phyloP scores from a whole-genome alignment of 495 filamentous ascomycete genomes.

The Chaetomium fimeti region DNA sequence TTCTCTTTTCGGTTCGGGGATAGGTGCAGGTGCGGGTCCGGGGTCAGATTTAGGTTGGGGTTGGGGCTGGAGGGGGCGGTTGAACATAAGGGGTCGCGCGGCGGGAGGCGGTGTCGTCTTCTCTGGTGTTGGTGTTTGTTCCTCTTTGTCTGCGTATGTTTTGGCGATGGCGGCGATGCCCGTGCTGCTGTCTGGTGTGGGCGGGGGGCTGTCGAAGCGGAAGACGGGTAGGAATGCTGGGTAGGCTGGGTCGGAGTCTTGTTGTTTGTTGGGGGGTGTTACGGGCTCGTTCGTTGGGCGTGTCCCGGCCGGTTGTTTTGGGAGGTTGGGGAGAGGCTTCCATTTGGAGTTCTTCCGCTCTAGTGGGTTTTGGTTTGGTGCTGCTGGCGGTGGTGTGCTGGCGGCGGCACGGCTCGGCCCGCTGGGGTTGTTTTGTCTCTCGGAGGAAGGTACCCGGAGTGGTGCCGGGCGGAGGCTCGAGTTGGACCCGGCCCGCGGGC shows the following conservation, averaged over 20 bases:
- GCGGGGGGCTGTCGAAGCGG: slow-evolving; percentile 18
- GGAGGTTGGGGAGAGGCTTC: slow-evolving; percentile 30
- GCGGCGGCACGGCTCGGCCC: not conserved
- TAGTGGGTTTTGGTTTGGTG: not conserved
- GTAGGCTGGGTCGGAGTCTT: not conserved
- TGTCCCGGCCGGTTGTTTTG: not conserved
- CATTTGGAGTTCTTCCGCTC: slow-evolving; percentile 26
- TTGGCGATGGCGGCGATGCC: slow-evolving; percentile 5
- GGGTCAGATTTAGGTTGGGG: not conserved
- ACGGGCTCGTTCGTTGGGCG: not conserved
- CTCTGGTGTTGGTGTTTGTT: not conserved
- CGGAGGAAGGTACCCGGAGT: slow-evolving; percentile 26
- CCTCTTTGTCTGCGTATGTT: not conserved
- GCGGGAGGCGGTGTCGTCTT: too few relatives aligned
- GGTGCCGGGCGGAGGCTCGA: slow-evolving; percentile 24
- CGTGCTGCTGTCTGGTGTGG: slow-evolving; percentile 25
- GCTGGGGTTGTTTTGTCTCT: not conserved
- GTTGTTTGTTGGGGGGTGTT: not conserved
- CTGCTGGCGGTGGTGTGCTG: not conserved
- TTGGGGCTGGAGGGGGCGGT: too few relatives aligned
- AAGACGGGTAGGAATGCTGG: not conserved
- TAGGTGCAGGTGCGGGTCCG: not conserved
- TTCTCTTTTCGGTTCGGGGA: not conserved
- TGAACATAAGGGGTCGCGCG: too few relatives aligned
- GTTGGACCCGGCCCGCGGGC: slow-evolving; percentile 8